Percentiles rank a stretch among this genome's conserved stretches.
Conservation (phyloP, 331 rosid species). For the Pyracantha coccinea region DNA sequence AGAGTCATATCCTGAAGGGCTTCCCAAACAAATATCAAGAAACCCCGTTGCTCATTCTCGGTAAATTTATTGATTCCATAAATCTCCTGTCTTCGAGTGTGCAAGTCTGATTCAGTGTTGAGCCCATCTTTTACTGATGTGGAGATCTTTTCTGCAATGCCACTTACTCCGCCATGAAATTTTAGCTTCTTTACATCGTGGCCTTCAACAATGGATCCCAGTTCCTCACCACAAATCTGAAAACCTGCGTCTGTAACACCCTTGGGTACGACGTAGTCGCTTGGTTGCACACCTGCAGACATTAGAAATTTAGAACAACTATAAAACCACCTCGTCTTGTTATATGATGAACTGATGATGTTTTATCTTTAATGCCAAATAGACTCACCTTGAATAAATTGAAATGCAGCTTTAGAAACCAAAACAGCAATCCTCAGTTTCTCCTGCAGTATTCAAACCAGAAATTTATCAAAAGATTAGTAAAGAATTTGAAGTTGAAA, state of each 20-base stretch:
- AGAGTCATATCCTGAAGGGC: slow-evolving; percentile 99
- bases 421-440: slow-evolving; percentile 72
- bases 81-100: slow-evolving; percentile 41
- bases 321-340: neutral
- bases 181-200: slow-evolving; percentile 74
- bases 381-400: slow-evolving; percentile 60
- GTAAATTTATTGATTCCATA: slow-evolving; percentile 81
- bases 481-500: neutral
- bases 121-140: slow-evolving; percentile 61
- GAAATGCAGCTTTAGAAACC: slow-evolving; percentile 92
- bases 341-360: neutral
- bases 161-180: slow-evolving; percentile 62
- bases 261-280: slow-evolving; percentile 63
- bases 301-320: neutral
- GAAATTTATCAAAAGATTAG: neutral
- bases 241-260: slow-evolving; percentile 78
- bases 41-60: slow-evolving; percentile 59
- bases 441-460: slow-evolving; percentile 36
- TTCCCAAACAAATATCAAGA: slow-evolving; percentile 94
- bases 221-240: slow-evolving; percentile 75
- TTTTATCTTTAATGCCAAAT: slow-evolving; percentile 13
- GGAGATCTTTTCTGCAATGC: slow-evolving; percentile 64
- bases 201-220: slow-evolving; percentile 86
- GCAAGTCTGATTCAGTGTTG: slow-evolving; percentile 25
- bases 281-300: slow-evolving; percentile 50